Base-by-base conservation (phyloP, 768 basidiomycete genomes). In the Tylopilus intermedius region DNA sequence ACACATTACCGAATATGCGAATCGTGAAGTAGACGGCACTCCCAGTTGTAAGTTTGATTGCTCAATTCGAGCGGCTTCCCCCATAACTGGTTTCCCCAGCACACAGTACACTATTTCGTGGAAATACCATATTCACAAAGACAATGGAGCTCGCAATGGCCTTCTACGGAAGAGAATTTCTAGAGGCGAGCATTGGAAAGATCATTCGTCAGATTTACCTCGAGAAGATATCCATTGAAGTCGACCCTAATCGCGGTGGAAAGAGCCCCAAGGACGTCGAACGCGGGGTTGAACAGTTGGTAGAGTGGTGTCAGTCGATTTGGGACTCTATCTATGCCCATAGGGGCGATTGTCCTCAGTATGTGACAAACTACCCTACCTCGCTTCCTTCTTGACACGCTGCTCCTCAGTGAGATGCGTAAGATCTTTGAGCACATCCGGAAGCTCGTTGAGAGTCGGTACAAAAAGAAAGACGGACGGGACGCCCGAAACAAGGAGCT, bases 281-380 rank as follows among this genome's bases (percentile, higher is more conserved):
- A 53, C 78, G 78, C 30, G 86, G 83, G 54, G 78, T 84, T 6
- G 84, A 88, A 29, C 76, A 76, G 39, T 76, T 94, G 39, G 80
- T 86, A 5, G 72, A 80, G 46, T 94, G 91, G 90, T 88, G 86
- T 66, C 77, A 78, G 51, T 83, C 84, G 58, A 81, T 90, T 59
- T 92, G 91, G 90, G 79, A 79, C 40, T 78, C 85, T 46, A 92
- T 94, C 47, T 90, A 90, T 65, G 78, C 81, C 24, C 83, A 80
- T 27, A 75, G 89, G 49, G 70, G 72, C 8, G 80, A 86, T 62
- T 92, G 92, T 62, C 92, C 90, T 0, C 73, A 76, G 89, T 90
- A 65, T 46, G 86, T 77, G 13, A 44, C 21, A 62, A 55, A 45
- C 44, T 40, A 47, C 15, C 38, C 8, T 4, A 40, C 50, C 24